Base-by-base conservation (phyloP, 306 rosid species). In the Prunus padus region DNA sequence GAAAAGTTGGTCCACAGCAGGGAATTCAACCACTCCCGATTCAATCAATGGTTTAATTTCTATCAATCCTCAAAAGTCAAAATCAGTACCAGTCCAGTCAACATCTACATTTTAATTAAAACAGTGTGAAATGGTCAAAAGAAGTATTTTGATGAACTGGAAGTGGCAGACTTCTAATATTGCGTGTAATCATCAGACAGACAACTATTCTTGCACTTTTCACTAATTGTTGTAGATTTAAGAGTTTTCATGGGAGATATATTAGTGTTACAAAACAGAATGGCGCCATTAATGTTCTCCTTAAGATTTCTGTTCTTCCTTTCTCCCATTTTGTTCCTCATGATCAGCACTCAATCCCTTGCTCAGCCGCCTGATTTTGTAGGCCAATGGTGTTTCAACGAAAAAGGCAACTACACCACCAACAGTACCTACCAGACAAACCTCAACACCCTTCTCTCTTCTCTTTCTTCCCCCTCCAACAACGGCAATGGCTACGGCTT, bases 401-500 rank as follows among this genome's bases (percentile, higher is more conserved):
- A 18, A 0, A 64, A 33, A 31, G 69, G 69, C 3, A 37, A 65
- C 69, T 65, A 65, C 28, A 65, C 69, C 14, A 11, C 69, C 7
- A 9, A 11, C n/a, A 65, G 69, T 0, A 10, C 69, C 49, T 65
- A 67, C 55, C 71, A 23, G 3, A 67, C 54, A 2, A 45, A 45
- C 54, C 71, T 45, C 22, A 22, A 67, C 31, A 45, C 55, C 55
- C 71, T 67, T 23, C 55, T 67, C 55, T 67, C 71, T 33, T 67
- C 71, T 20, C 55, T 44, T 6, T 8, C 49, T 8, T 67, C 54
- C 19, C 54, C 49, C n/a, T 67, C 33, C n/a, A 22, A 47, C 71
- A 67, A 20, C n/a, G 71, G 20, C 20, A 67, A 67, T n/a, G 55
- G 20, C 71, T 67, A 67, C 49, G 55, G 37, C 71, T 67, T 67